Evolutionary conservation across 768 basidiomycete genomes (phyloP), one percentile per base, ranked within the genome.

Genomic region (Boletus rubropictus): DNA sequence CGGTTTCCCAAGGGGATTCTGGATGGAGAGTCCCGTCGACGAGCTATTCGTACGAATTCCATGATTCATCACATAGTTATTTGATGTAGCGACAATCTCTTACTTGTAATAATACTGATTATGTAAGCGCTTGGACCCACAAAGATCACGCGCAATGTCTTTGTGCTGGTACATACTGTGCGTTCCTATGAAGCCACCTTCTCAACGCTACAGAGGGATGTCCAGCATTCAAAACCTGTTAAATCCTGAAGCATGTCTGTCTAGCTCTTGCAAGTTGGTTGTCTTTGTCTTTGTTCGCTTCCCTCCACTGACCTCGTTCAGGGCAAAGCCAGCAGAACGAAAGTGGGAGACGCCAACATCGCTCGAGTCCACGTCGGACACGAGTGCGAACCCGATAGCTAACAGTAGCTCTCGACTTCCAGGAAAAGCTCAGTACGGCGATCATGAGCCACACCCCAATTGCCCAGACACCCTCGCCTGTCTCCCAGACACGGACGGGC

Each of bases 391-490:
- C 32, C 56, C 63, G 17, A 62, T 62, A 49, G 53, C 29, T 37
- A 60, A 40, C 47, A 52, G 14, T 44, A 55, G 22, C 39, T 50
- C 60, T 45, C 50, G 55, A 42, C 46, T 47, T 44, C 48, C 54
- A 43, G 59, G 54, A 42, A 56, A 63, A 39, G 45, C 56, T 52
- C 51, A 55, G 57, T 61, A 50, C 48, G 62, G 66, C 33, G 72
- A 74, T 45, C 84, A 86, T 62, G 72, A 72, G 53, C 64, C 75
- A n/a, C 88, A 90, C 59, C 79, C 79, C 18, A 77, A 86, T 58
- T 90, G 88, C 55, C 88, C 88, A 27, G 81, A 89, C 62, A 81
- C 81, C 41, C 74, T 90, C 18, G 76, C 75, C 31, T 89, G 88
- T 66, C 74, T 89, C 36, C 86, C 85, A 31, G 83, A 90, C 62